A percentile compares a stretch with the other conserved stretches of the same genome.
These are phyloP conservation scores for Fusarium dlaminii DNA, from an alignment of 2,329 filamentous ascomycete species.

Conservation along the genomic window DNA sequence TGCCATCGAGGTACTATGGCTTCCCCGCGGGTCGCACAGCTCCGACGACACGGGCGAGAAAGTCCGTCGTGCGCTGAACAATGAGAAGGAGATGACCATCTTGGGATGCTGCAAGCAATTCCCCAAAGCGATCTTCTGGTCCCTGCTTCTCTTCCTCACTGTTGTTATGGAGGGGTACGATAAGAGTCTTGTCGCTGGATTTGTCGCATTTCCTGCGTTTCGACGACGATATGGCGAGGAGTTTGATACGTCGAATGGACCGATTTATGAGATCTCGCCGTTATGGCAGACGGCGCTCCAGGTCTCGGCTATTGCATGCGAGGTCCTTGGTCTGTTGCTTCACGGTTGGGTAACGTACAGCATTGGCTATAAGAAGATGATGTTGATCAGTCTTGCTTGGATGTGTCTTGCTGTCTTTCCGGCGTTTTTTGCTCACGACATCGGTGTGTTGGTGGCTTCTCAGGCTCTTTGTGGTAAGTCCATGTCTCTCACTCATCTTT, in stretches of 20 bases:
- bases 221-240: conserved; percentile 42
- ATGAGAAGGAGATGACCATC: conserved; percentile 35
- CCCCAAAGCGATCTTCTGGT: conserved; percentile 36
- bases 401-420: conserved; percentile 52
- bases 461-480: conserved; percentile 45
- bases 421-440: conserved; percentile 48
- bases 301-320: conserved; percentile 11
- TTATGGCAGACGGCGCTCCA: conserved; percentile 16
- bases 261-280: conserved; percentile 23
- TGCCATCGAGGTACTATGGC: conserved; percentile 30
- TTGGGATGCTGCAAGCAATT: conserved; percentile 24
- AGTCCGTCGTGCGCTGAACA: conserved; percentile 27
- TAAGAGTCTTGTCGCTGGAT: conserved; percentile 25
- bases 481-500: not conserved
- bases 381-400: conserved; percentile 49
- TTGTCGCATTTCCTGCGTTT: conserved; percentile 27
- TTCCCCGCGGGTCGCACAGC: conserved; percentile 30
- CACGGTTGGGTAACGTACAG: conserved; percentile 53
- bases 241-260: conserved; percentile 7
- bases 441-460: conserved; percentile 45
- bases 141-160: conserved; percentile 31
- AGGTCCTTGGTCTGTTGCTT: conserved; percentile 50
- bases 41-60: conserved; percentile 33
- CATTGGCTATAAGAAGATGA: conserved; percentile 50
- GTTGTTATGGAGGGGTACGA: conserved; percentile 38